Evolutionary conservation across 768 basidiomycete species (phyloP), one percentile per base, ranked within the genome.

Genomic region (Russula ochroleuca): DNA sequence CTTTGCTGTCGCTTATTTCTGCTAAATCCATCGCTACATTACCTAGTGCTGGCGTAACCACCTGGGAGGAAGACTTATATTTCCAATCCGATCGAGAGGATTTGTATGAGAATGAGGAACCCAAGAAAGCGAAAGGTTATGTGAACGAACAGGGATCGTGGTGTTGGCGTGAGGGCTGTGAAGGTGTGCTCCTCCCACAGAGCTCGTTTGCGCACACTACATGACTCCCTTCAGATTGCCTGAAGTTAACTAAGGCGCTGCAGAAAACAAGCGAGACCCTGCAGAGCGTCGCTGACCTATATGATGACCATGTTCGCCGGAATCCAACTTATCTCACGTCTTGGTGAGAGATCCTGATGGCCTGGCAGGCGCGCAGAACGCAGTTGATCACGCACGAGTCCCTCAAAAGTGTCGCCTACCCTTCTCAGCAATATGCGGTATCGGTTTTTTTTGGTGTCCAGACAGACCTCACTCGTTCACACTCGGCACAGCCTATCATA

Each of bases 151-250:
- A 89, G 28, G 87, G 89, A 1, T 91, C 89, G 3, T 90, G 92
- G 89, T 92, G 91, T 72, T 95, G 92, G 91, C 80, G 85, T 28
- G 90, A 94, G 58, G 80, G 79, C 3, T 93, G 92, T 71, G 74
- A 80, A 71, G 85, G 90, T 89, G 68, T 15, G 75, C 54, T 55
- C 8, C 19, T 56, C 25, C 28, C 17, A 40, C 31, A 50, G 48
- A 38, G 45, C 37, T 52, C 38, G 8, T 50, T 52, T 40, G 31
- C 17, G 10, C 25, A 14, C 17, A 49, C 31, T 59, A 40, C 41
- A 58, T 35, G 11, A 33, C 15, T 2, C 21, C 25, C 31, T 35
- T 13, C 61, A 90, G 91, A 85, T 41, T 94, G 92, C 71, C 74
- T 93, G n/a, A 81, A 81, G 59, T 75, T 92, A 54, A 91, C 88